A percentile compares a stretch with the other conserved stretches of the same genome.
phyloP scores from a whole-genome alignment of 139 green algal species.

The Helicosporidium sp. region DNA sequence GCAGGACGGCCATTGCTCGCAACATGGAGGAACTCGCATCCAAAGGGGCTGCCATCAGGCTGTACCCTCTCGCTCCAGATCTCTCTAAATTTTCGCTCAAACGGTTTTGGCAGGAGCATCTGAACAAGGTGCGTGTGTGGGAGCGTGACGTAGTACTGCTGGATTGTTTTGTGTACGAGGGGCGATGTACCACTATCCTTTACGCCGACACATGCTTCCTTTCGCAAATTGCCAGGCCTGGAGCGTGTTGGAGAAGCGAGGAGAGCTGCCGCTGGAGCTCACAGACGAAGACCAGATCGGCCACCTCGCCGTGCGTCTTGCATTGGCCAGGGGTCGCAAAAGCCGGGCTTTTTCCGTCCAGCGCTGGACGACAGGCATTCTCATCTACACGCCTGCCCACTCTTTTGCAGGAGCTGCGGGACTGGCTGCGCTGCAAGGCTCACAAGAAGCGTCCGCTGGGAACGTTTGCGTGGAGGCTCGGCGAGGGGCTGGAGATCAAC shows the following conservation, averaged over 20 bases:
- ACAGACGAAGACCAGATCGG: neutral
- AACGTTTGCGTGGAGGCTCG: constrained; percentile 8
- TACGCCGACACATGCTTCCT: no score
- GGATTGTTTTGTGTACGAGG: no score
- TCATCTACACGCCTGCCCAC: neutral
- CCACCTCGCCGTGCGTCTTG: neutral
- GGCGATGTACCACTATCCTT: no score
- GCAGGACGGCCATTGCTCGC: constrained; percentile 3
- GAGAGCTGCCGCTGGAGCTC: constrained; percentile 1
- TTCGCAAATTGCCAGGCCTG: no score
- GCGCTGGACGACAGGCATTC: neutral
- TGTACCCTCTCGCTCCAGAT: no score
- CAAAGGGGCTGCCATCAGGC: no score
- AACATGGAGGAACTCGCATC: no score
- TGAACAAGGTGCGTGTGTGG: no score
- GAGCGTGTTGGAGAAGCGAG: neutral
- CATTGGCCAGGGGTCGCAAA: neutral
- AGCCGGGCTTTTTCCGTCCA: neutral
- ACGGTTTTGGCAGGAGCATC: no score
- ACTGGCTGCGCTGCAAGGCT: constrained; percentile 5
- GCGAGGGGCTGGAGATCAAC: constrained; percentile 7
- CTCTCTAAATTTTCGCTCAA: no score
- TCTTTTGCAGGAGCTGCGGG: constrained; percentile 5
- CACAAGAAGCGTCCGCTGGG: constrained; percentile 9
- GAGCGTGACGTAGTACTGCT: no score